These are phyloP conservation scores for Polyplosphaeria fusca DNA, from an alignment of 495 filamentous ascomycete genomes.

Conservation along the genomic window DNA sequence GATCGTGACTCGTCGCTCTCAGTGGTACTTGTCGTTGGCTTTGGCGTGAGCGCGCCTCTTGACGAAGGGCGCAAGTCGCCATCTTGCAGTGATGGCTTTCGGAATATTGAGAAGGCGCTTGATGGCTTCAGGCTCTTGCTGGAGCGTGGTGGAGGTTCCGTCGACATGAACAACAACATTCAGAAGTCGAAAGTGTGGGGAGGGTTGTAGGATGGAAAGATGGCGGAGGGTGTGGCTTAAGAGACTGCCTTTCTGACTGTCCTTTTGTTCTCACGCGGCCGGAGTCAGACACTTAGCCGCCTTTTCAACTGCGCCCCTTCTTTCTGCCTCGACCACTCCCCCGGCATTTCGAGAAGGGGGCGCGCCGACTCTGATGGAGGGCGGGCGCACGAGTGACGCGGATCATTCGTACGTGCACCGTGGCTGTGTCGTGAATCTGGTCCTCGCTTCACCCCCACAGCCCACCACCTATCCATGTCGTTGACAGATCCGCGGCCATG, in stretches of 20 bases:
- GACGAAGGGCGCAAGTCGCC: neutral
- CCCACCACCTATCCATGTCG: too few relatives aligned
- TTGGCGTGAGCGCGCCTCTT: neutral
- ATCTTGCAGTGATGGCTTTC: neutral
- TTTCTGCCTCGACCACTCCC: slow-evolving; percentile 15
- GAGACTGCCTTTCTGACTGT: too few relatives aligned
- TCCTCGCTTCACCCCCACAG: too few relatives aligned
- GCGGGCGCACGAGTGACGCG: neutral
- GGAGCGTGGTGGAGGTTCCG: slow-evolving; percentile 3
- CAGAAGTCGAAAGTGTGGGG: too few relatives aligned
- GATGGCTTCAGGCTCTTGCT: neutral
- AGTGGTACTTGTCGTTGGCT: slow-evolving; percentile 5
- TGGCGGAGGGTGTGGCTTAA: too few relatives aligned
- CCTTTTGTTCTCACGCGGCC: slow-evolving; percentile 4
- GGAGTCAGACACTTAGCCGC: slow-evolving; percentile 9
- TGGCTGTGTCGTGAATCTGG: slow-evolving; percentile 8
- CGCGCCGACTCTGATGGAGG: neutral
- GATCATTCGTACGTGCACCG: neutral
- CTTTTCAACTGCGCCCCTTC: slow-evolving; percentile 14
- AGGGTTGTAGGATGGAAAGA: too few relatives aligned
- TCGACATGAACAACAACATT: slow-evolving; percentile 26
- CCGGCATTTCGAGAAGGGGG: neutral
- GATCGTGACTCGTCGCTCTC: slow-evolving; percentile 23
- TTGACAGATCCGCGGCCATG: too few relatives aligned
- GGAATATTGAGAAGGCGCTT: neutral